These are phyloP conservation scores for Trichaptum fuscoviolaceum DNA, from an alignment of 768 basidiomycete genomes.

Conservation along the genomic window DNA sequence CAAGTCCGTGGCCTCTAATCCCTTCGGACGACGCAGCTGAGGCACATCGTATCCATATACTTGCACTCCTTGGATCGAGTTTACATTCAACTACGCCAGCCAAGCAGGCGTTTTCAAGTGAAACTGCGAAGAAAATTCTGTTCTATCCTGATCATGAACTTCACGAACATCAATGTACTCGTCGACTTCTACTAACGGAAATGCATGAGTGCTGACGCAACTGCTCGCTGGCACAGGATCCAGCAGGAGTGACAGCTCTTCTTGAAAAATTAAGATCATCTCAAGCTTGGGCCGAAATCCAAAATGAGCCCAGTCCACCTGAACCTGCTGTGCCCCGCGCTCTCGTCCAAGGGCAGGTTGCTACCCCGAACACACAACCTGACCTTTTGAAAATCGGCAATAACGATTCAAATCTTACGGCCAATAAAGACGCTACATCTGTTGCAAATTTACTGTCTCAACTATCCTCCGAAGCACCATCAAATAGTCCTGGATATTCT, in stretches of 20 bases:
- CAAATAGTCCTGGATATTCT: background rate
- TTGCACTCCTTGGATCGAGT: too few species aligned
- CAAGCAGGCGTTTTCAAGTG: too few species aligned
- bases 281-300: slow-evolving; percentile 45
- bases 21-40: too few species aligned
- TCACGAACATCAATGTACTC: slow-evolving; percentile 53
- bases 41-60: too few species aligned
- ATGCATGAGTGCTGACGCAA: background rate
- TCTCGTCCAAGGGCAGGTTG: background rate
- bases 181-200: background rate
- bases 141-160: slow-evolving; percentile 31
- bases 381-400: background rate
- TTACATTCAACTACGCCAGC: too few species aligned
- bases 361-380: background rate
- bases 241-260: slow-evolving; percentile 59
- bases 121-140: background rate
- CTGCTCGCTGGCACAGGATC: slow-evolving; percentile 41
- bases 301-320: background rate
- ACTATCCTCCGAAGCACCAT: background rate
- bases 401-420: background rate
- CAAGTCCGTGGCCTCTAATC: too few species aligned
- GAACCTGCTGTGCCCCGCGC: background rate
- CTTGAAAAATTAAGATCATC: slow-evolving; percentile 66
- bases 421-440: slow-evolving; percentile 13
- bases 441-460: slow-evolving; percentile 10